These are phyloP conservation scores for Exserohilum turcica DNA, from an alignment of 2,329 filamentous ascomycete species.

Conservation along the genomic window DNA sequence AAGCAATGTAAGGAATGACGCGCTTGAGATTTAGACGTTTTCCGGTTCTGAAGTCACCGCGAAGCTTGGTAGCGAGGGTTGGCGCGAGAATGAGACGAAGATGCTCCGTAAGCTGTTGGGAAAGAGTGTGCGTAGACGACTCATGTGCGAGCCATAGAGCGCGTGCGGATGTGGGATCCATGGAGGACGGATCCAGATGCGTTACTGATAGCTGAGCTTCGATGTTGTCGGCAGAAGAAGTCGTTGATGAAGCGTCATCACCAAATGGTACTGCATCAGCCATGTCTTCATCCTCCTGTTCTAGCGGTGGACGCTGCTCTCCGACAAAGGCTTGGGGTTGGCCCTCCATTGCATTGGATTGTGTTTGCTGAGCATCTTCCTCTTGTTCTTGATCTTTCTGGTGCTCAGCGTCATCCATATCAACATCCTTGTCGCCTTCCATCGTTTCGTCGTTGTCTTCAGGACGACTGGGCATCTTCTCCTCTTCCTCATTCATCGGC, in stretches of 20 bases:
- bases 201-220: conserved; percentile 72
- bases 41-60: conserved; percentile 93
- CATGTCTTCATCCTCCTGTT: conserved; percentile 48
- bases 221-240: conserved; percentile 49
- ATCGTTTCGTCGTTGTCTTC: conserved; percentile 40
- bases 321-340: conserved; percentile 53
- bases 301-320: conserved; percentile 45
- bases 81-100: conserved; percentile 93
- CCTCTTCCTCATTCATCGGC: conserved; percentile 63
- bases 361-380: conserved; percentile 33
- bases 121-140: conserved; percentile 79
- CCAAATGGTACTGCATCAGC: conserved; percentile 41
- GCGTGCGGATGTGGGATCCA: conserved; percentile 64
- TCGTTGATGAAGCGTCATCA: conserved; percentile 42
- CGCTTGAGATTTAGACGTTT: conserved; percentile 99
- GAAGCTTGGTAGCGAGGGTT: conserved; percentile 92
- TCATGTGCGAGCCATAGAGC: conserved; percentile 87
- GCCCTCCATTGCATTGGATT: conserved; percentile 37
- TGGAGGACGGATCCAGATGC: conserved; percentile 59
- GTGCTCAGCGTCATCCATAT: conserved; percentile 51
- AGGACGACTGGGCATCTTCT: conserved; percentile 40
- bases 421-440: conserved; percentile 43
- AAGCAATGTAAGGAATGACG: conserved; percentile 99
- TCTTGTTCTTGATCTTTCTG: conserved; percentile 23
- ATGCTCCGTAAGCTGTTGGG: conserved; percentile 88